A percentile compares a stretch with the other conserved stretches of the same genome.
Evolutionary conservation across 345 rosid genomes (phyloP).

Genomic region (Trapa bicornis): DNA sequence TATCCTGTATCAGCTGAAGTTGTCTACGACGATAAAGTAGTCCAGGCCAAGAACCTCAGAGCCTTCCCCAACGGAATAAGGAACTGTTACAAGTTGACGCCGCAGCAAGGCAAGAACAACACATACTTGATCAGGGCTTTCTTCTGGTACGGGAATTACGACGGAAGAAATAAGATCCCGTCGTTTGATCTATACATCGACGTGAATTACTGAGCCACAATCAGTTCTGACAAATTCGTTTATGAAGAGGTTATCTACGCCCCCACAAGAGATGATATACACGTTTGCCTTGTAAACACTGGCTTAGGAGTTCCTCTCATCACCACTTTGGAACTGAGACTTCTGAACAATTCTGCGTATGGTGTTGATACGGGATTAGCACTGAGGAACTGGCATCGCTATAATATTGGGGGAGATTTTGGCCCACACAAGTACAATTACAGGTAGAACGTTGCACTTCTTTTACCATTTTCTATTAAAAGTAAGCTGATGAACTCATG

Average conservation of each 20-base stretch:
- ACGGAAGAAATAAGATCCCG: constrained; percentile 10
- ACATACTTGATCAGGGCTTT: constrained; percentile 24
- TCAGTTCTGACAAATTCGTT: too few relatives aligned
- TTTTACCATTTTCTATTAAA: too few relatives aligned
- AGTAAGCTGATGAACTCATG: too few relatives aligned
- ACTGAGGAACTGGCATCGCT: too few relatives aligned
- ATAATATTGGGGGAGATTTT: too few relatives aligned
- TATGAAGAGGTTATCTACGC: constrained; percentile 6
- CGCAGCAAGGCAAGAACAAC: constrained; percentile 8
- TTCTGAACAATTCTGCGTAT: too few relatives aligned
- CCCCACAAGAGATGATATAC: constrained; percentile 4
- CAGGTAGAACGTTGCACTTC: too few relatives aligned
- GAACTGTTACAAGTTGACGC: constrained; percentile 33
- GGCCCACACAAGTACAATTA: too few relatives aligned
- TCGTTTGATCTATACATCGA: constrained; percentile 21
- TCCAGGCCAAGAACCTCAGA: constrained; percentile 10
- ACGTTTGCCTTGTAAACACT: constrained; percentile 14
- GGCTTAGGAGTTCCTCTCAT: constrained; percentile 9
- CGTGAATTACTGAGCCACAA: constrained; percentile 1
- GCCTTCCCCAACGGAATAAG: constrained; percentile 26
- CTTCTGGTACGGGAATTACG: constrained; percentile 33
- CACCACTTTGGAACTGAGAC: neutral
- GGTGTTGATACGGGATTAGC: too few relatives aligned
- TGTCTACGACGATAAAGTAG: too few relatives aligned
- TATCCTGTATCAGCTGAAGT: too few relatives aligned